phyloP scores from a whole-genome alignment of 2,329 filamentous ascomycete species.

The Incumbomyces lentus region DNA sequence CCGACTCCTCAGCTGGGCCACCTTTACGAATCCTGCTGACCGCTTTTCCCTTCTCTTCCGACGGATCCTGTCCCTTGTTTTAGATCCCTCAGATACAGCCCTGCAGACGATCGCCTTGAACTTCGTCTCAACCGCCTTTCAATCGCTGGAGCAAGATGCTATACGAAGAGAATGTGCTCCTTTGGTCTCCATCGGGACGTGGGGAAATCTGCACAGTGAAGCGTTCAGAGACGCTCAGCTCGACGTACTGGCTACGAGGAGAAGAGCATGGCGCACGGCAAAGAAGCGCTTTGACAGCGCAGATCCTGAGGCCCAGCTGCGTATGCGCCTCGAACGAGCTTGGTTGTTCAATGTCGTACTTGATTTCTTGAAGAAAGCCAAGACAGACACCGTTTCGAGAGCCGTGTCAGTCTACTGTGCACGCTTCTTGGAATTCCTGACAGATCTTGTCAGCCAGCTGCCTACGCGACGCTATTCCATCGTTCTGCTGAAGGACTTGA shows the following conservation, averaged over 20 bases:
- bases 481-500: slow-evolving; percentile 72
- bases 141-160: slow-evolving; percentile 78
- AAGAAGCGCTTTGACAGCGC: slow-evolving; percentile 77
- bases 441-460: slow-evolving; percentile 83
- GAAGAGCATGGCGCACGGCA: slow-evolving; percentile 83
- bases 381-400: slow-evolving; percentile 33
- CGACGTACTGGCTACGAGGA: slow-evolving; percentile 61
- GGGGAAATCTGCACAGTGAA: slow-evolving; percentile 83
- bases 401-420: slow-evolving; percentile 75
- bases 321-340: slow-evolving; percentile 78
- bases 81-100: slow-evolving; percentile 57
- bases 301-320: slow-evolving; percentile 67
- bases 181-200: slow-evolving; percentile 85
- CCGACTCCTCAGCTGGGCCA: slow-evolving; percentile 71
- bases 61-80: slow-evolving; percentile 75
- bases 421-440: slow-evolving; percentile 81
- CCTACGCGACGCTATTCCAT: slow-evolving; percentile 93
- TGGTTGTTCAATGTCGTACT: slow-evolving; percentile 84
- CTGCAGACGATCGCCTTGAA: slow-evolving; percentile 75
- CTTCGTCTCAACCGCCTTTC: slow-evolving; percentile 85
- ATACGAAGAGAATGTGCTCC: slow-evolving; percentile 95
- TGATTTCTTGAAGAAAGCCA: slow-evolving; percentile 68
- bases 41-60: slow-evolving; percentile 87
- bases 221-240: slow-evolving; percentile 62
- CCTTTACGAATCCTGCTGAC: slow-evolving; percentile 65